phyloP scores from a whole-genome alignment of 225 moss, liverwort and hornwort species.

The Lunularia cruciata region DNA sequence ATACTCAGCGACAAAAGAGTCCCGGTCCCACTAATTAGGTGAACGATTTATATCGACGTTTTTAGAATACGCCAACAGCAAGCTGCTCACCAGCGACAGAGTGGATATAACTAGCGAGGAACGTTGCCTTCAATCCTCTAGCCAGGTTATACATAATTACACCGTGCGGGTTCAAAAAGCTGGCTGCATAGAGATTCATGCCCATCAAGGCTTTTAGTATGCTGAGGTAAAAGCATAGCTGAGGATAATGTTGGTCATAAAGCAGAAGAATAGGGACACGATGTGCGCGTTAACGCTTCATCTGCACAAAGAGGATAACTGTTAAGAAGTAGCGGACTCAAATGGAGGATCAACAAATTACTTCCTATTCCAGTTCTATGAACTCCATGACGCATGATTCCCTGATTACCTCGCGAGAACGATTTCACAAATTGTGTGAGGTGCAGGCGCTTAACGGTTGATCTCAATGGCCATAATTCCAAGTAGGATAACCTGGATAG shows the following conservation, averaged over 20 bases:
- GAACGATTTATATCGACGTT: no score
- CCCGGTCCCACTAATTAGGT: no score
- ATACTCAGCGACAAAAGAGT: no score
- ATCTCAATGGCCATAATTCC: constrained; percentile 94
- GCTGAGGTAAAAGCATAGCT: constrained; percentile 83
- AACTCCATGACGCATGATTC: no score
- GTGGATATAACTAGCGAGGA: constrained; percentile 80
- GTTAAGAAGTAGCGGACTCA: no score
- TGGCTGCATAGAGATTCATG: constrained; percentile 79
- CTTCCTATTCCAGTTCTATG: no score
- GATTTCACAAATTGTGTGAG: constrained; percentile 91
- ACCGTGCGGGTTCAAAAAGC: constrained; percentile 79
- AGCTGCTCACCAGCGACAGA: constrained; percentile 67
- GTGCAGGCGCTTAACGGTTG: constrained; percentile 82
- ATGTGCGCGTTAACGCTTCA: constrained; percentile 68
- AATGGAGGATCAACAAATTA: background rate
- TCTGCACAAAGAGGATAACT: constrained; percentile 28
- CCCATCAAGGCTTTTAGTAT: constrained; percentile 80
- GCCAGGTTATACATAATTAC: constrained; percentile 79
- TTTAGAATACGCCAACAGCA: no score
- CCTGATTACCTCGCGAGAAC: constrained; percentile 56
- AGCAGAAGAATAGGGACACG: constrained; percentile 75
- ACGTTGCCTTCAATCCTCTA: constrained; percentile 90
- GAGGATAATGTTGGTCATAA: constrained; percentile 86
- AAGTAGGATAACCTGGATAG: constrained; percentile 68